Conservation (phyloP, 305 asterid species). For the Fraxinus sp. region DNA sequence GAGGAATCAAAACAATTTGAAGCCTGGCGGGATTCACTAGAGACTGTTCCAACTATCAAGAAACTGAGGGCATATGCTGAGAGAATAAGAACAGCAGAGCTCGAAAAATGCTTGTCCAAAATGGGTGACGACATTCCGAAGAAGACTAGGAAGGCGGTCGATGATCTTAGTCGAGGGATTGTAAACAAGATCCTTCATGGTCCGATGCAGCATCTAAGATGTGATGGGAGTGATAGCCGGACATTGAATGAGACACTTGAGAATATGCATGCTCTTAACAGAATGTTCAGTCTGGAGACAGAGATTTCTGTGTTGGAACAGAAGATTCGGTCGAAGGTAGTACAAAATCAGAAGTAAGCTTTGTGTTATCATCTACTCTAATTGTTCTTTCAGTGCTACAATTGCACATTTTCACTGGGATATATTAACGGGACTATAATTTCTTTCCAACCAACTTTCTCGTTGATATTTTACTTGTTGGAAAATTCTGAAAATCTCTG, state of each 20-base stretch:
- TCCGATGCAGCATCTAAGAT: constrained; percentile 95
- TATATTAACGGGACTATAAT: constrained; percentile 29
- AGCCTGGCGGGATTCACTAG: constrained; percentile 94
- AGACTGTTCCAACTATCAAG: constrained; percentile 95
- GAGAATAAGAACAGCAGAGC: constrained; percentile 77
- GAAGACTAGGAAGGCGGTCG: constrained; percentile 76
- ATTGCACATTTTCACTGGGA: constrained; percentile 29
- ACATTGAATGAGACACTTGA: constrained; percentile 88
- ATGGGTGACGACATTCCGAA: constrained; percentile 91
- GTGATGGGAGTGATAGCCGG: constrained; percentile 91
- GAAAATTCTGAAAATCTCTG: constrained; percentile 1
- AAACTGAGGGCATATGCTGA: constrained; percentile 93
- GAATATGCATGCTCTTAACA: constrained; percentile 94
- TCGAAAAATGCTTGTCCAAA: constrained; percentile 84
- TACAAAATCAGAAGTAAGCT: constrained; percentile 71
- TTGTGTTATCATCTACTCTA: not conserved
- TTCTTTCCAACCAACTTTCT: constrained; percentile 26
- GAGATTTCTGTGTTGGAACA: constrained; percentile 89
- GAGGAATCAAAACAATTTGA: constrained; percentile 87
- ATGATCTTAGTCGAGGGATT: constrained; percentile 86
- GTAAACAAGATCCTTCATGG: constrained; percentile 95
- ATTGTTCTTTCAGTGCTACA: constrained; percentile 28
- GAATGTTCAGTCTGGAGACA: constrained; percentile 89
- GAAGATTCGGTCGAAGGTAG: constrained; percentile 90
- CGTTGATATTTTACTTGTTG: constrained; percentile 26